Percentiles rank a stretch among this genome's conserved stretches.
These are phyloP conservation scores for Phytopythium kandeliae DNA, from an alignment of 352 stramenopile species.

Conservation along the genomic window DNA sequence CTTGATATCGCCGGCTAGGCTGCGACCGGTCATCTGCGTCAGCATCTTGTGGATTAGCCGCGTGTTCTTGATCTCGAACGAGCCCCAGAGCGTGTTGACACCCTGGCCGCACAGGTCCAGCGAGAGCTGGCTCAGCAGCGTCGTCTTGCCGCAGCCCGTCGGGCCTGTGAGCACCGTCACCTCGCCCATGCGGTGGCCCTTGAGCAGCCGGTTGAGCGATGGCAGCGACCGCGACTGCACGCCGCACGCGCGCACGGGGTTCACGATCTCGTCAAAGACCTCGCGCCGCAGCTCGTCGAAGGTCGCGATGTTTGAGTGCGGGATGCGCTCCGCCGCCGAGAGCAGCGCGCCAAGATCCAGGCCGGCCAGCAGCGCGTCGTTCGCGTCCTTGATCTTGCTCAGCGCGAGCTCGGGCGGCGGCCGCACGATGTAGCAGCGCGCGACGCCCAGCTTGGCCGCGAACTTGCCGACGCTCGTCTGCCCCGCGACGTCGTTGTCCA, in stretches of 20 bases:
- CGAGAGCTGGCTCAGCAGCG: slow-evolving; percentile 89
- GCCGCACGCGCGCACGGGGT: slow-evolving; percentile 92
- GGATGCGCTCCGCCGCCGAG: slow-evolving; percentile 69
- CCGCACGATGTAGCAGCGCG: slow-evolving; percentile 89
- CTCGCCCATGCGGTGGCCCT: slow-evolving; percentile 96
- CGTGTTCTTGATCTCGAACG: slow-evolving; percentile 99
- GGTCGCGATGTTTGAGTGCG: slow-evolving; percentile 92
- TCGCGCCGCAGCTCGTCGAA: slow-evolving; percentile 91
- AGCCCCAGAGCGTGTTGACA: slow-evolving; percentile 98
- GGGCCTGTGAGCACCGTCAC: slow-evolving; percentile 98
- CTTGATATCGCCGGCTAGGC: slow-evolving; percentile 62
- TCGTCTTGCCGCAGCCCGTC: slow-evolving; percentile 95
- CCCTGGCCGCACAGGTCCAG: slow-evolving; percentile 91
- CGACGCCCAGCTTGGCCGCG: slow-evolving; percentile 92
- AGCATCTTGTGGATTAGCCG: slow-evolving; percentile 97
- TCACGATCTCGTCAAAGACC: slow-evolving; percentile 94
- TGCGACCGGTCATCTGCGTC: slow-evolving; percentile 88
- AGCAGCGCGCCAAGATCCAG: slow-evolving; percentile 88
- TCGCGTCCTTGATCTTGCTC: slow-evolving; percentile 95
- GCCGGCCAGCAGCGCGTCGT: slow-evolving; percentile 93
- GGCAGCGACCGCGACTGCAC: slow-evolving; percentile 92
- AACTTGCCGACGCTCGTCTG: slow-evolving; percentile 96
- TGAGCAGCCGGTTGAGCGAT: slow-evolving; percentile 93
- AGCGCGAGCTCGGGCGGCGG: slow-evolving; percentile 31
- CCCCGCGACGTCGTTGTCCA: slow-evolving; percentile 96